Conservation (phyloP, 257 asterid species). For the Plantago elongata region DNA sequence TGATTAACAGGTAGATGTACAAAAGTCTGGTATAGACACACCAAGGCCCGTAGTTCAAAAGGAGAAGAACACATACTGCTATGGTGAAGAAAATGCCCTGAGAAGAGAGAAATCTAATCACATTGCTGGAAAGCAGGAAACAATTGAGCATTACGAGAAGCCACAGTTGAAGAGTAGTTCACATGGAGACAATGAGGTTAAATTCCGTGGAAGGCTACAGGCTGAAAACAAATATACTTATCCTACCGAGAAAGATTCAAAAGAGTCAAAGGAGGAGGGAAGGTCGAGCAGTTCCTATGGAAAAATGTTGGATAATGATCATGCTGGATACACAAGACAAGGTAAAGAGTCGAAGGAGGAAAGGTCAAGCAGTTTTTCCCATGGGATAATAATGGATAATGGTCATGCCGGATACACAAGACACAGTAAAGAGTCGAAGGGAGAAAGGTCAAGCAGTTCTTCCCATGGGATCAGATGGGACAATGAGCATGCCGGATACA, state of each 20-base stretch:
- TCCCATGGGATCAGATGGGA: conserved; percentile 35
- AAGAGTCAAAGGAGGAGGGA: too few species aligned
- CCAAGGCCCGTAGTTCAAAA: conserved; percentile 34
- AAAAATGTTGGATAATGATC: conserved; percentile 29
- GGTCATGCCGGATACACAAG: conserved; percentile 23
- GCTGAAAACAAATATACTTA: conserved; percentile 30
- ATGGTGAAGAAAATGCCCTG: conserved; percentile 27
- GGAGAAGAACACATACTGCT: conserved; percentile 29
- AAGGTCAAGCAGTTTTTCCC: conserved; percentile 29
- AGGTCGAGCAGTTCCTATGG: conserved; percentile 25
- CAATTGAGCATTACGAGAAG: conserved; percentile 24
- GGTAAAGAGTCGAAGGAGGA: neutral
- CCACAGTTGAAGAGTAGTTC: conserved; percentile 29
- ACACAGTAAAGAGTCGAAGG: conserved; percentile 30
- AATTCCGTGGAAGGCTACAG: conserved; percentile 29
- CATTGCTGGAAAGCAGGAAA: conserved; percentile 27
- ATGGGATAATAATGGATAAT: conserved; percentile 27
- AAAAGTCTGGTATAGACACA: conserved; percentile 33
- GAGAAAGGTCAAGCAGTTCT: conserved; percentile 36
- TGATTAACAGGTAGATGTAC: conserved; percentile 34
- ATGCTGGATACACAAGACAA: conserved; percentile 21
- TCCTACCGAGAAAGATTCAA: conserved; percentile 24
- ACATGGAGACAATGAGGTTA: conserved; percentile 25
- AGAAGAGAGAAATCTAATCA: conserved; percentile 31
- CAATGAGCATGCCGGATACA: conserved; percentile 26